Conservation (phyloP, 208 protist species). For the Acanthamoeba culbertsoni region DNA sequence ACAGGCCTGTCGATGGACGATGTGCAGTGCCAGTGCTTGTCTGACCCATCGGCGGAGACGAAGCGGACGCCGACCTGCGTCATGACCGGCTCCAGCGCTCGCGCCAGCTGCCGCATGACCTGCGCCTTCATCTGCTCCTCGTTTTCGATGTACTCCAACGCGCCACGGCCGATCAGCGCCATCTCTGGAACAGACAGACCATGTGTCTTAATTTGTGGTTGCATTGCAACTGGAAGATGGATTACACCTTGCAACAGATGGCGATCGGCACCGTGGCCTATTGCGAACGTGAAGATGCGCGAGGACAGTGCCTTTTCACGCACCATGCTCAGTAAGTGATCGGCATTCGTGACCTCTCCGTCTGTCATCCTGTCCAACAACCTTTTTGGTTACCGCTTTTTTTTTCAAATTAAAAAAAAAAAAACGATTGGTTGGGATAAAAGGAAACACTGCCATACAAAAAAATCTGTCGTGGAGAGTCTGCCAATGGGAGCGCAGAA, state of each 20-base stretch:
- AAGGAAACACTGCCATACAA: too few relatives aligned
- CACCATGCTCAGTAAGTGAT: background rate
- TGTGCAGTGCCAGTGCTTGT: background rate
- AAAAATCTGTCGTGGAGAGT: slow-evolving; percentile 59
- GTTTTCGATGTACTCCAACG: background rate
- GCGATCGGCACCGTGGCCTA: background rate
- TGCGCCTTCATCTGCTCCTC: background rate
- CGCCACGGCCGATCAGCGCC: background rate
- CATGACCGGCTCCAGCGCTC: background rate
- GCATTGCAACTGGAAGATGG: too few relatives aligned
- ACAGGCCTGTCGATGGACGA: background rate
- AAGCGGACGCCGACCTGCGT: background rate
- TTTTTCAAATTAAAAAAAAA: too few relatives aligned
- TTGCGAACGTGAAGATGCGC: background rate
- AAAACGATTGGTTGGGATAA: background rate
- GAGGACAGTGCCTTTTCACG: background rate
- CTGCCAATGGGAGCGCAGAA: background rate
- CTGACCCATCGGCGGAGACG: background rate
- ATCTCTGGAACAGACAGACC: slow-evolving; percentile 21
- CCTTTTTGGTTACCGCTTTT: too few relatives aligned
- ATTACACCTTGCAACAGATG: background rate
- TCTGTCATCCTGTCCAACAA: background rate
- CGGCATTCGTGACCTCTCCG: background rate
- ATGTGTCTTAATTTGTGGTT: background rate
- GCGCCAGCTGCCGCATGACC: background rate